Evolutionary conservation across 345 rosid genomes (phyloP).

Genomic region (Boechera retrofracta): DNA sequence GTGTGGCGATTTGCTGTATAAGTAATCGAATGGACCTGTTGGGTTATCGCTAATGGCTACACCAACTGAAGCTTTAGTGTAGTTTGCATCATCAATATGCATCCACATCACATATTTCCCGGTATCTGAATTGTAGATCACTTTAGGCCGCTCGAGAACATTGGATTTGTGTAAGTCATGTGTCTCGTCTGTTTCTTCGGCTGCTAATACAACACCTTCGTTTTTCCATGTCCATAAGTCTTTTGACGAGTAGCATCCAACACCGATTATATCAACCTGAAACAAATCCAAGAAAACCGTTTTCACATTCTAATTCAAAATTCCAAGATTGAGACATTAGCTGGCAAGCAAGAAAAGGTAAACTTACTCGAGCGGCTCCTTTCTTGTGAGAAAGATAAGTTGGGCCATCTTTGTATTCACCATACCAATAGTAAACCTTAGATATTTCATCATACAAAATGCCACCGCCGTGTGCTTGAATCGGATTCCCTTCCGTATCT

Average conservation of each 20-base stretch:
- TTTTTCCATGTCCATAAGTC: constrained; percentile 95
- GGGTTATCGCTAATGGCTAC: constrained; percentile 75
- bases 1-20: constrained; percentile 76
- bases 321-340: constrained; percentile 4
- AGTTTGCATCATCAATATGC: constrained; percentile 91
- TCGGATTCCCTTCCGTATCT: constrained; percentile 91
- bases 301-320: background rate
- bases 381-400: constrained; percentile 78
- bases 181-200: constrained; percentile 69
- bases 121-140: constrained; percentile 72
- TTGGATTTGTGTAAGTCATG: constrained; percentile 86
- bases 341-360: background rate
- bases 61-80: constrained; percentile 90
- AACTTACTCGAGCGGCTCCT: constrained; percentile 85
- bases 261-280: constrained; percentile 96
- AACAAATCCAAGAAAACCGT: constrained; percentile 18
- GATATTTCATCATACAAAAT: constrained; percentile 70
- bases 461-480: constrained; percentile 97
- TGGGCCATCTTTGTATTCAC: constrained; percentile 94
- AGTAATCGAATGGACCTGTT: constrained; percentile 81
- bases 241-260: constrained; percentile 93
- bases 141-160: constrained; percentile 95
- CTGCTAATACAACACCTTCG: constrained; percentile 84
- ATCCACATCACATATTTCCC: constrained; percentile 94
- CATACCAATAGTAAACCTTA: constrained; percentile 80